Evolutionary conservation across 2,329 filamentous ascomycete genomes (phyloP), one percentile per base, ranked within the genome.

Genomic region (Aureobasidium sp.): DNA sequence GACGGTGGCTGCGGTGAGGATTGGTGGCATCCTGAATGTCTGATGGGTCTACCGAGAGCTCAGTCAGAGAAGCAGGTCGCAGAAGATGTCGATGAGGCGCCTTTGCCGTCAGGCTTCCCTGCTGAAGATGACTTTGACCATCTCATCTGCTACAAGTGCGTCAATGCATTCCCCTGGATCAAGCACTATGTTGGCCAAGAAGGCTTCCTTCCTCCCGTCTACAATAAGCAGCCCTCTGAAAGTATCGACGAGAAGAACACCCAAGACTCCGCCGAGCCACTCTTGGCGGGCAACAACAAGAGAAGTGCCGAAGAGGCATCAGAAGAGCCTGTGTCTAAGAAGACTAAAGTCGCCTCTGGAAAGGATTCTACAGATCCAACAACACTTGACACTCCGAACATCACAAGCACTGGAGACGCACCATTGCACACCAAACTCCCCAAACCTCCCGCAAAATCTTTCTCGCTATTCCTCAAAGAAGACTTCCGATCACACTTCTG

Each of bases 21-120:
- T 65, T 97, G 91, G 91, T 97, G 89, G 78, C 91, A 97, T 71
- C 89, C 91, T 0, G 90, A 93, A 57, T 97, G 91, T 65, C 73
- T 97, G 6, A 81, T 95, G 44, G 90, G 90, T 5, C 72, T 94
- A 60, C 83, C 85, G 0, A 80, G 88, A 10, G 79, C 76, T 58
- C 82, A 85, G 64, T 52, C 51, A n/a, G n/a, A n/a, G n/a, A n/a
- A n/a, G n/a, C n/a, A 51, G 10, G 80, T 83, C 3, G 73, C 63
- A 14, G 57, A 61, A 6, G 57, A 58, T 4, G 70, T 74, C 4
- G 76, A 78, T 2, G 79, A 81, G 24, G 69, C 79, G 0, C 87
- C 88, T 1, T 74, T 88, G 53, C 91, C 91, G 0, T 82, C 86
- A 0, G 89, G 89, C 1, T 98, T 98, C 60, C 93, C 93, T 0